These are phyloP conservation scores for Phoenix roebelenii DNA, from an alignment of 176 grass and related monocot species.

Conservation along the genomic window DNA sequence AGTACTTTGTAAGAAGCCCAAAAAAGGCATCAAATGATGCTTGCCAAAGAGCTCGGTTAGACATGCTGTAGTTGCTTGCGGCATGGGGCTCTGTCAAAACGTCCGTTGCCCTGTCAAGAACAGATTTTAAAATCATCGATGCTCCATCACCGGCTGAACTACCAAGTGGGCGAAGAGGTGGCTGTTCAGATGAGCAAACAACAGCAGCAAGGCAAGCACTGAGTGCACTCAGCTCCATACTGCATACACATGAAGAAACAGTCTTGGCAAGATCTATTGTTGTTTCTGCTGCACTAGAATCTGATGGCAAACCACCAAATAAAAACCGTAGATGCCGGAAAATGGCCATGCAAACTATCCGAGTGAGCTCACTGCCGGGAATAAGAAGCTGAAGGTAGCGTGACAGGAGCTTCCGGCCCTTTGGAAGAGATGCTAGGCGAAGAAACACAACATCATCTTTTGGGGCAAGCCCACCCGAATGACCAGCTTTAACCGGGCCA, in stretches of 20 bases:
- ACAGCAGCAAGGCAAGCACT: slow-evolving; percentile 96
- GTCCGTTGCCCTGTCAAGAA: slow-evolving; percentile 82
- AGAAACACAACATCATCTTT: slow-evolving; percentile 94
- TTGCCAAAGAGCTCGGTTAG: slow-evolving; percentile 90
- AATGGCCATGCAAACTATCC: slow-evolving; percentile 93
- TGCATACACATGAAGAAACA: slow-evolving; percentile 52
- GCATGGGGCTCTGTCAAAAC: slow-evolving; percentile 66
- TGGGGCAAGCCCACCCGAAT: slow-evolving; percentile 55
- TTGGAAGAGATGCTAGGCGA: slow-evolving; percentile 78
- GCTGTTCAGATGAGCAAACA: slow-evolving; percentile 96
- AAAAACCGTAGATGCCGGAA: slow-evolving; percentile 88
- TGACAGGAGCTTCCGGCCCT: slow-evolving; percentile 73
- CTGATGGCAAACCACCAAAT: slow-evolving; percentile 80
- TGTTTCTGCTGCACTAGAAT: slow-evolving; percentile 68
- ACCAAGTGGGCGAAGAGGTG: slow-evolving; percentile 82
- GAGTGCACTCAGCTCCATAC: slow-evolving; percentile 82
- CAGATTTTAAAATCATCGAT: slow-evolving; percentile 69
- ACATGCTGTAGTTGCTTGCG: slow-evolving; percentile 42
- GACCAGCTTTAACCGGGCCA: slow-evolving; percentile 45
- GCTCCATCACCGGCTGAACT: slow-evolving; percentile 88
- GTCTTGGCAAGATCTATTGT: slow-evolving; percentile 53
- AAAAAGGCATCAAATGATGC: slow-evolving; percentile 98
- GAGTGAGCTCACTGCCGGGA: slow-evolving; percentile 70
- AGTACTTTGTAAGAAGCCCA: slow-evolving; percentile 86
- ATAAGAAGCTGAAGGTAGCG: slow-evolving; percentile 67